Conservation (phyloP, 345 rosid genomes). For the Sisymbrium altissimum region DNA sequence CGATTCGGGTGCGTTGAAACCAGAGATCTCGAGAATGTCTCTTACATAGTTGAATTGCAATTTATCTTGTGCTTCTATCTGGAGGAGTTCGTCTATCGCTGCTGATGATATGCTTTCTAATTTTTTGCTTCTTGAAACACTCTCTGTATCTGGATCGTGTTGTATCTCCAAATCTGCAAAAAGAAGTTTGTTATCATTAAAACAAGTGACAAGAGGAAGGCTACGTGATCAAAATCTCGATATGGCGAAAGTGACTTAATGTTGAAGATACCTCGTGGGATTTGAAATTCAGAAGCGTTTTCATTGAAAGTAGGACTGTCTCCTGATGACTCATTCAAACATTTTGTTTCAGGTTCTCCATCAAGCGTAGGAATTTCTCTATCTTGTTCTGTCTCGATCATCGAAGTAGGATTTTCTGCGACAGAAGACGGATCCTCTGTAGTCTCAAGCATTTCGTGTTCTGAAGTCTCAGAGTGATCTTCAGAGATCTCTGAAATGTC, state of each 20-base stretch:
- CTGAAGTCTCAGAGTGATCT: slow-evolving; percentile 17
- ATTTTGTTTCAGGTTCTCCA: not conserved
- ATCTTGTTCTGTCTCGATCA: slow-evolving; percentile 11
- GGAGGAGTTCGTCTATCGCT: slow-evolving; percentile 27
- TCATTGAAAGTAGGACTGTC: slow-evolving; percentile 25
- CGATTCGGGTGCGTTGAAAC: slow-evolving; percentile 48
- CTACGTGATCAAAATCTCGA: not conserved
- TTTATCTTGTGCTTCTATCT: slow-evolving; percentile 45
- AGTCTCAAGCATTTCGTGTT: slow-evolving; percentile 9
- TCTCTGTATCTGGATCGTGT: not conserved
- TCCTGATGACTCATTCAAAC: slow-evolving; percentile 25
- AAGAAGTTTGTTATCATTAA: not conserved
- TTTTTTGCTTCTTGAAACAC: slow-evolving; percentile 9
- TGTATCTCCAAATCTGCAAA: not conserved
- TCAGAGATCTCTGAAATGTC: slow-evolving; percentile 31
- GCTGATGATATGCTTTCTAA: slow-evolving; percentile 1
- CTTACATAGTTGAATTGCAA: slow-evolving; percentile 57
- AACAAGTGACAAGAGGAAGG: not conserved
- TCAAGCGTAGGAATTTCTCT: slow-evolving; percentile 3
- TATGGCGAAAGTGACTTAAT: not conserved
- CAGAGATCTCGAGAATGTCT: slow-evolving; percentile 65
- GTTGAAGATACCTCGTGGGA: slow-evolving; percentile 40
- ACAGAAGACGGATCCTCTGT: slow-evolving; percentile 12
- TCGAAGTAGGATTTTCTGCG: not conserved
- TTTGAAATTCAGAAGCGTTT: not conserved